Base-by-base conservation (phyloP, 495 filamentous ascomycete species). In the Lophium mytilinum region DNA sequence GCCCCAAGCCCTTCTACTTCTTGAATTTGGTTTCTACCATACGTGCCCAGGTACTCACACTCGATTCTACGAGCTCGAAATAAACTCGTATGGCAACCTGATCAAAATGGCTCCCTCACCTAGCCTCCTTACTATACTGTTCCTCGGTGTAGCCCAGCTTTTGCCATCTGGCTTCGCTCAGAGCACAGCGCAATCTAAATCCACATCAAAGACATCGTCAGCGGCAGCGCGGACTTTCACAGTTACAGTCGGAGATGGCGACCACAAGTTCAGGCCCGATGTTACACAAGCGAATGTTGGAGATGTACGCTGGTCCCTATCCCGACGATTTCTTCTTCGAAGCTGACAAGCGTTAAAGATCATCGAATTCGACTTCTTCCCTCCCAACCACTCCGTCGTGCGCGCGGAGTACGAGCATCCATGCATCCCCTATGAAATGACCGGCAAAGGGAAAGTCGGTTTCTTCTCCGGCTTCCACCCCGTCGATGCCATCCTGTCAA, bases 401-500 rank as follows among this genome's bases (percentile, higher is more conserved):
- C 73, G 75, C n/a, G 74, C 80, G 4, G 77, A 72, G 12, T 84
- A 73, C 56, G 62, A 68, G 21, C 69, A 65, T 40, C 80, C 83
- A 47, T 86, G 83, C 55, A 78, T 84, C 24, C 81, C 81, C 7
- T 81, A 78, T 55, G 81, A 85, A 51, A 62, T 75, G 43, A 71
- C 71, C 6, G 71, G 69, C 7, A 45, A 50, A 21, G 63, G 66
- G 35, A 73, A 72, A 42, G 14, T 36, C 1, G 55, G 78, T 7
- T 81, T 82, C 61, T 77, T 65, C 62, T 71, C 72, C 39, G 79
- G 76, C 4, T 72, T 73, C 36, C 61, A 66, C 19, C 68, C 66
- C 0, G 65, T 73, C 4, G 64, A 74, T 19, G 67, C 68, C 33
- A 9, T 48, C 17, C 19, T 48, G 30, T 30, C 15, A 48, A 48